Conservation (phyloP, 208 protist species). For the Trypanosoma rangeli region DNA sequence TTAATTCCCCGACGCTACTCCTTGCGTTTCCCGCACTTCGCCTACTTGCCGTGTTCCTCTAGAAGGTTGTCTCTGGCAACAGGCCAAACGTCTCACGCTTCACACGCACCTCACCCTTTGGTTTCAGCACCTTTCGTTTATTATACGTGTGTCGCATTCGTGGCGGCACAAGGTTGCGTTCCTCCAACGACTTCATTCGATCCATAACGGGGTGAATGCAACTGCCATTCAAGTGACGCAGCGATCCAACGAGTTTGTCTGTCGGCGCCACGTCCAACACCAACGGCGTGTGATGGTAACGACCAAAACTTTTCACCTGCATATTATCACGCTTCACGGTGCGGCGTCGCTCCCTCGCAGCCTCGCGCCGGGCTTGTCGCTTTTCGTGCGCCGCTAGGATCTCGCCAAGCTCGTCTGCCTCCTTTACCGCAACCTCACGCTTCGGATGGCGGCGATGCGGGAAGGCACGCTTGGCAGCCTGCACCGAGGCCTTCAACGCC, state of each 20-base stretch:
- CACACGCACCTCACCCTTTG: conserved; percentile 81
- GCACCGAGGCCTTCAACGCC: conserved; percentile 34
- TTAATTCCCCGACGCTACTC: neutral
- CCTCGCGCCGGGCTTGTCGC: conserved; percentile 41
- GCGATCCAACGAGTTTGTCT: conserved; percentile 76
- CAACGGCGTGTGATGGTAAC: conserved; percentile 80
- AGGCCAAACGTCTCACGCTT: conserved; percentile 84
- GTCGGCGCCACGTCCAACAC: conserved; percentile 69
- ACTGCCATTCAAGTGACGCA: conserved; percentile 74
- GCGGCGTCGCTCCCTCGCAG: conserved; percentile 40
- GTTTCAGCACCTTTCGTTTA: conserved; percentile 87
- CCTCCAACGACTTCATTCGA: conserved; percentile 90
- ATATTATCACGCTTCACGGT: conserved; percentile 60
- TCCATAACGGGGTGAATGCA: conserved; percentile 76
- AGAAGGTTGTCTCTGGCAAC: conserved; percentile 79
- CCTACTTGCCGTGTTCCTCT: conserved; percentile 17
- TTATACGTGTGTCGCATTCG: conserved; percentile 89
- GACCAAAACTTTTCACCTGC: conserved; percentile 79
- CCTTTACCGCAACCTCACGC: conserved; percentile 43
- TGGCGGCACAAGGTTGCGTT: conserved; percentile 86
- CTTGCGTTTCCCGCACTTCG: neutral
- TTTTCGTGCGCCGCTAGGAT: conserved; percentile 43
- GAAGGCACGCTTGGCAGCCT: conserved; percentile 46
- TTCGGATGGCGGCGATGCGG: conserved; percentile 77
- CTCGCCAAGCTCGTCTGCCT: conserved; percentile 61